These are phyloP conservation scores for Dendrocalamus sinicus DNA, from an alignment of 176 grass and related monocot species.

Conservation along the genomic window DNA sequence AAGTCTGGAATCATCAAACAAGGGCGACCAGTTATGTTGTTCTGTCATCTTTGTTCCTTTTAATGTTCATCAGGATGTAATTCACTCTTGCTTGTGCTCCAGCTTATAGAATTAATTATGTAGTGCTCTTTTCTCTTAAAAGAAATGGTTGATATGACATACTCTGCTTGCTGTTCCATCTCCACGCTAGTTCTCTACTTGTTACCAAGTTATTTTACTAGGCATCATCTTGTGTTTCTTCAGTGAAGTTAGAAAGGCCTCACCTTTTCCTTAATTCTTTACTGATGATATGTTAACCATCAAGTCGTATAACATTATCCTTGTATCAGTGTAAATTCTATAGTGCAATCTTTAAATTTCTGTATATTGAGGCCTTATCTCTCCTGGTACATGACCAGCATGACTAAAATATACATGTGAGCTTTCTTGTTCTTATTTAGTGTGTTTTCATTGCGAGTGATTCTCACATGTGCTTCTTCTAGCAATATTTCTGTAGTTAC, in stretches of 20 bases:
- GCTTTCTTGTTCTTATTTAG: conserved; percentile 3
- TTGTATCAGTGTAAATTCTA: not conserved
- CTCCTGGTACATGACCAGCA: not conserved
- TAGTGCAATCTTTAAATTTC: no score
- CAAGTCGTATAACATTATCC: not conserved
- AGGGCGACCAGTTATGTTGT: conserved; percentile 69
- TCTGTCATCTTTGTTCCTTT: conserved; percentile 28
- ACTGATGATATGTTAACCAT: not conserved
- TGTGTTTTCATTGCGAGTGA: not conserved
- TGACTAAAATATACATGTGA: not conserved
- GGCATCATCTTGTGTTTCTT: not conserved
- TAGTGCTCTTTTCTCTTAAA: not conserved
- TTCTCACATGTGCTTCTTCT: not conserved
- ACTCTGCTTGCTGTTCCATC: not conserved
- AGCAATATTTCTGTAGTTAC: not conserved
- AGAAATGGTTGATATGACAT: conserved; percentile 16
- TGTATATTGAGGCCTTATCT: not conserved
- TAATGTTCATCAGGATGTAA: not conserved
- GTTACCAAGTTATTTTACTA: conserved; percentile 1
- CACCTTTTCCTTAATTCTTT: no score
- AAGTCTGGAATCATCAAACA: conserved; percentile 97
- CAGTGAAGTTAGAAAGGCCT: not conserved
- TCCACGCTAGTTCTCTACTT: not conserved
- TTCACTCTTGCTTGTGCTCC: conserved; percentile 10
- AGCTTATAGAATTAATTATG: not conserved